Base-by-base conservation (phyloP, 2,329 filamentous ascomycete species). In the Xylariaceae sp. region DNA sequence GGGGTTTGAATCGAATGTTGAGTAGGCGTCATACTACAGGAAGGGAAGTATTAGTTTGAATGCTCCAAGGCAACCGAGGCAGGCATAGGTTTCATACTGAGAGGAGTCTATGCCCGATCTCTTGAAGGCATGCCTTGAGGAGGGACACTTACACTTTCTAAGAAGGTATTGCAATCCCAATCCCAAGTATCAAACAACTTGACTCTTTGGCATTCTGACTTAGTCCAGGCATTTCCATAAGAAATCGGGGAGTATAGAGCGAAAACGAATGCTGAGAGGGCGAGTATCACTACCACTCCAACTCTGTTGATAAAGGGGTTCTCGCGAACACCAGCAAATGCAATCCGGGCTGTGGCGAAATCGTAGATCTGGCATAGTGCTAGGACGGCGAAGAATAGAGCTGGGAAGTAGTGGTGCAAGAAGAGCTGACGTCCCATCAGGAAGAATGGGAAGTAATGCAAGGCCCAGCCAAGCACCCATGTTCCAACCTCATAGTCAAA, bases 381-480 rank as follows among this genome's bases (percentile, higher is more conserved):
- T 66, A 97, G 87, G 69, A 99, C 86, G 63, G 89, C 92, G 73
- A 99, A 99, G 78, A 96, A 96, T 11, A 99, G 84, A 1, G 94
- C 94, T 0, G 94, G 94, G 76, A 99, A 94, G 76, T 99, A 99
- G 78, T 99, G 94, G 75, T 99, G 94, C 63, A 99, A 81, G 82
- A 99, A 99, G 41, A 99, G 86, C 77, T 99, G 94, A 68, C 94
- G 92, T 73, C 94, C 87, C 94, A 99, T 97, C 59, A 99, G 83
- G 79, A 87, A 99, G 80, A 99, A 99, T 9, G 94, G 94, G 81
- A 99, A 97, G 80, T 97, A 99, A 77, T 99, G 94, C 75, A 99
- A 88, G 52, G 90, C 91, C 94, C 94, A 99, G 66, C 89, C 94
- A 7, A 99, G 83, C 37, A 97, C 88, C 15, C 86, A 91, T 56